Conservation (phyloP, 495 filamentous ascomycete genomes). For the Daldinia vernicosa region DNA sequence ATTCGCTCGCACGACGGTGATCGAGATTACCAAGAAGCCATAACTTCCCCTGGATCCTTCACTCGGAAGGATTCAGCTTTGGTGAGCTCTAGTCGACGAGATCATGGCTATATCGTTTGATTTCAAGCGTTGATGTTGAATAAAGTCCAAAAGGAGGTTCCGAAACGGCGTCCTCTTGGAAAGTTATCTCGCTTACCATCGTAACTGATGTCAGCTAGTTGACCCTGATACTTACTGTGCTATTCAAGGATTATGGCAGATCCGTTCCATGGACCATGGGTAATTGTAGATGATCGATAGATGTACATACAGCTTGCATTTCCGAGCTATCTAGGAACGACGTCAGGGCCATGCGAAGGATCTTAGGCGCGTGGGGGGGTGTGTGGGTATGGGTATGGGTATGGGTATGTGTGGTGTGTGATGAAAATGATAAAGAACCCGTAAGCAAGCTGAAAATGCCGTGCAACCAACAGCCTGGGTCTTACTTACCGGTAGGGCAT, state of each 20-base stretch:
- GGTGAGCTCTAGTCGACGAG: constrained; percentile 1
- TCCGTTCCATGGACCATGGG: not conserved
- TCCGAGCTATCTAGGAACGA: not conserved
- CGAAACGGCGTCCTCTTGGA: not conserved
- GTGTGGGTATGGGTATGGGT: too few species aligned
- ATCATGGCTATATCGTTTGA: constrained; percentile 6
- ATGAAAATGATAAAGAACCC: not conserved
- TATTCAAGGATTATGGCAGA: constrained; percentile 8
- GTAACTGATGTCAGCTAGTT: not conserved
- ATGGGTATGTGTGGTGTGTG: not conserved
- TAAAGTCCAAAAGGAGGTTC: constrained; percentile 3
- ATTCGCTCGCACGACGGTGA: not conserved
- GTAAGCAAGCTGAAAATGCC: not conserved
- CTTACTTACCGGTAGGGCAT: not conserved
- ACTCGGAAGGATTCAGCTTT: not conserved
- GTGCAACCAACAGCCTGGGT: not conserved
- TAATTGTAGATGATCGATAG: constrained; percentile 8
- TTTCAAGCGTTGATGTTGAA: not conserved
- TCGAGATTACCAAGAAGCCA: not conserved
- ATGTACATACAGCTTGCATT: not conserved
- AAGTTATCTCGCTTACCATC: not conserved
- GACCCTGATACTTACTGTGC: not conserved
- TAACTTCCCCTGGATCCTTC: not conserved
- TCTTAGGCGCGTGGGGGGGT: not conserved
- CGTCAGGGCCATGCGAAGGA: not conserved